Conservation (phyloP, 2,329 filamentous ascomycete genomes). For the Dactylellina cionopaga region DNA sequence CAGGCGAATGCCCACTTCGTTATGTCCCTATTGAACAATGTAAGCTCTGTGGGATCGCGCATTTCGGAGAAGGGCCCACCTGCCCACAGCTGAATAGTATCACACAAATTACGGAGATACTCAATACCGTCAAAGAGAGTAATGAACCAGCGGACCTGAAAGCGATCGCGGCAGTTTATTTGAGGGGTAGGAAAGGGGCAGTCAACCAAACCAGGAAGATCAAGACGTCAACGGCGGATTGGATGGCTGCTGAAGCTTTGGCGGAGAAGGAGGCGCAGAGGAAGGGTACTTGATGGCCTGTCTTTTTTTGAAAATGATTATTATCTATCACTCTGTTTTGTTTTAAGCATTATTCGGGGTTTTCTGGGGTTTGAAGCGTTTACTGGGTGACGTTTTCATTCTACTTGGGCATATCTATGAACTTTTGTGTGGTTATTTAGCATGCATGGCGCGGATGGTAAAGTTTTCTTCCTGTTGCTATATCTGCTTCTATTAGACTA, state of each 20-base stretch:
- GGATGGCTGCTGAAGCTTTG: slow-evolving; percentile 27
- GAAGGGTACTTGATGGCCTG: slow-evolving; percentile 26
- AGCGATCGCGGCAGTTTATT: slow-evolving; percentile 67
- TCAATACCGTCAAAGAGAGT: slow-evolving; percentile 70
- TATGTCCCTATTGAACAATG: slow-evolving; percentile 70
- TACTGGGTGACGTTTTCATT: too few species aligned
- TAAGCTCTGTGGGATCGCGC: slow-evolving; percentile 72
- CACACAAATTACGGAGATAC: slow-evolving; percentile 71
- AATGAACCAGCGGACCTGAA: slow-evolving; percentile 68
- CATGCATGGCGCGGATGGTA: too few species aligned
- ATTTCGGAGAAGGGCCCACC: slow-evolving; percentile 67
- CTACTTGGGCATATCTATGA: too few species aligned
- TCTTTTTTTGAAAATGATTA: neutral
- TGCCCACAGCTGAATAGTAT: slow-evolving; percentile 73
- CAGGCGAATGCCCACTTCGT: slow-evolving; percentile 72
- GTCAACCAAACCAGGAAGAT: slow-evolving; percentile 66
- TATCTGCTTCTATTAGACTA: too few species aligned
- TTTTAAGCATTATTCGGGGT: neutral
- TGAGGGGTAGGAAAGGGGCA: slow-evolving; percentile 68
- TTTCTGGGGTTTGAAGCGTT: neutral
- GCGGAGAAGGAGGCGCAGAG: slow-evolving; percentile 37
- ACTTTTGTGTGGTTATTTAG: too few species aligned
- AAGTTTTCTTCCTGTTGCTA: too few species aligned
- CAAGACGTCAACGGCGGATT: slow-evolving; percentile 53
- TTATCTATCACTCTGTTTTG: neutral